Conservation (phyloP, 495 filamentous ascomycete genomes). For the Podospora pseudocomata region DNA sequence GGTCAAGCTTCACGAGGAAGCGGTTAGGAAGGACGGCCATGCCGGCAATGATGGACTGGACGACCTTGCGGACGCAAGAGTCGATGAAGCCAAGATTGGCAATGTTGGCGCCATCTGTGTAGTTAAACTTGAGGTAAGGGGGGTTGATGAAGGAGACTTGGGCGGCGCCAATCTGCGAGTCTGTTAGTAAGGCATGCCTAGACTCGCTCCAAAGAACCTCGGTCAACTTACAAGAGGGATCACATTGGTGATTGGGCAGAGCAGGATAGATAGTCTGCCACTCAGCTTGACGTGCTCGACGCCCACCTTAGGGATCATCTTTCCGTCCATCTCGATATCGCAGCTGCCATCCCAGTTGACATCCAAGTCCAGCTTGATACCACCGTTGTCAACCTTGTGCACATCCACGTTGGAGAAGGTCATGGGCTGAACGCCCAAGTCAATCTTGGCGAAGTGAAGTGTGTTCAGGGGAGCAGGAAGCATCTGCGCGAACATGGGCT, state of each 20-base stretch:
- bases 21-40: constrained; percentile 45
- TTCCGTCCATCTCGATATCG: constrained; percentile 41
- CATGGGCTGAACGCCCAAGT: constrained; percentile 38
- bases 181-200: constrained; percentile 21
- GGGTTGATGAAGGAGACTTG: constrained; percentile 46
- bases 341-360: constrained; percentile 40
- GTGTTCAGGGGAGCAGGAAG: constrained; percentile 36
- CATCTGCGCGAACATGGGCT: constrained; percentile 41
- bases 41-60: constrained; percentile 37
- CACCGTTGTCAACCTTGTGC: constrained; percentile 34
- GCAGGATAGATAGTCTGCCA: constrained; percentile 38
- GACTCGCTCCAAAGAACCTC: background rate
- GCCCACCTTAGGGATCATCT: constrained; percentile 40
- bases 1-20: constrained; percentile 41
- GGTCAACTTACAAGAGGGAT: constrained; percentile 36
- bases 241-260: constrained; percentile 38
- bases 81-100: constrained; percentile 38
- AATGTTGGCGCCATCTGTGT: constrained; percentile 40
- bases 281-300: constrained; percentile 43
- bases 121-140: constrained; percentile 38
- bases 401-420: constrained; percentile 37
- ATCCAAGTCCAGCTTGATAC: constrained; percentile 45
- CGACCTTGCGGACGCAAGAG: constrained; percentile 33
- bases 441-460: constrained; percentile 40
- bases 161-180: constrained; percentile 41